These are phyloP conservation scores for Cytospora piceae DNA, from an alignment of 2,329 filamentous ascomycete genomes.

Conservation along the genomic window DNA sequence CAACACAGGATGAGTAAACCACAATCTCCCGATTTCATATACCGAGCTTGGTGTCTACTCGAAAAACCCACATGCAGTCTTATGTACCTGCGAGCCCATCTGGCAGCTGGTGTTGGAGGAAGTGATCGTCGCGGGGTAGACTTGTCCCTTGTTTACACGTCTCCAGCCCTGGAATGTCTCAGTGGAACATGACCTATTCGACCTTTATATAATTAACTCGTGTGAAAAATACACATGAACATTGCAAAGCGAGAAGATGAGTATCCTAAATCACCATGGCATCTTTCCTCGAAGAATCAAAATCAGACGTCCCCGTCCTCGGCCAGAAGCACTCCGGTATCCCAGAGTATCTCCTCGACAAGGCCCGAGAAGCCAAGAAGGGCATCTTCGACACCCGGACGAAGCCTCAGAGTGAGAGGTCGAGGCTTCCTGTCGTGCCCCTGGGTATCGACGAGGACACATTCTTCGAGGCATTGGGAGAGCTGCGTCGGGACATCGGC, in stretches of 20 bases:
- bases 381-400: conserved; percentile 41
- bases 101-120: conserved; percentile 15
- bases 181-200: not conserved
- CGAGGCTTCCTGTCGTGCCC: conserved; percentile 43
- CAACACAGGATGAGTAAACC: no score
- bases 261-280: no score
- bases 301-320: conserved; percentile 40
- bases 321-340: conserved; percentile 46
- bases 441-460: conserved; percentile 41
- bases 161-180: no score
- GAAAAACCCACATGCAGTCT: not conserved
- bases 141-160: no score
- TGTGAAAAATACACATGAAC: not conserved
- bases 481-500: conserved; percentile 42
- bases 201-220: not conserved
- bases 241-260: not conserved
- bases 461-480: conserved; percentile 38
- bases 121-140: conserved; percentile 14
- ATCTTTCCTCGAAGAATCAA: conserved; percentile 33
- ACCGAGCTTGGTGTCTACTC: no score
- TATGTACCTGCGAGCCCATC: conserved; percentile 18
- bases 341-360: conserved; percentile 42
- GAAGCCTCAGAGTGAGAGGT: conserved; percentile 37
- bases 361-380: conserved; percentile 41
- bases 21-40: no score